These are phyloP conservation scores for Shiraia bambusicola DNA, from an alignment of 2,329 filamentous ascomycete species.

Conservation along the genomic window DNA sequence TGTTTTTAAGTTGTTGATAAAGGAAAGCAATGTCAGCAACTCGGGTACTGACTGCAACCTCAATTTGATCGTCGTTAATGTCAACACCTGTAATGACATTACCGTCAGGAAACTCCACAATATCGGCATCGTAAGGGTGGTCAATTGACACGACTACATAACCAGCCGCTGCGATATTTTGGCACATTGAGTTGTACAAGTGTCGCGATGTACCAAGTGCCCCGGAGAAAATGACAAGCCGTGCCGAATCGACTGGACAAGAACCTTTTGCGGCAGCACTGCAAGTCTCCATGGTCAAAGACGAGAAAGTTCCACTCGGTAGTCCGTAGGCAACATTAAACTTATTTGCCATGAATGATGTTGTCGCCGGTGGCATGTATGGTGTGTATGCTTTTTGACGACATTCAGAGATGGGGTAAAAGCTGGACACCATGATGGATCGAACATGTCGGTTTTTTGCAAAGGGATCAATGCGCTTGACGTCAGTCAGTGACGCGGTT, in stretches of 20 bases:
- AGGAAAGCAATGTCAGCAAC: conserved; percentile 26
- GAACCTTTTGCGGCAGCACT: not conserved
- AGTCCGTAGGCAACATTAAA: conserved; percentile 25
- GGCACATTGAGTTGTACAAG: conserved; percentile 48
- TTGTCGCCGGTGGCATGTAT: conserved; percentile 30
- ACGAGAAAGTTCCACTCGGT: conserved; percentile 26
- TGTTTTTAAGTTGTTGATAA: conserved; percentile 18
- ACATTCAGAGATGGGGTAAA: conserved; percentile 20
- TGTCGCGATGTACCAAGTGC: conserved; percentile 50
- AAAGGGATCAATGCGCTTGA: conserved; percentile 21
- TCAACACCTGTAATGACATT: conserved; percentile 28
- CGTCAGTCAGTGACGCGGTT: conserved; percentile 18
- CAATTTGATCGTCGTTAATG: conserved; percentile 26
- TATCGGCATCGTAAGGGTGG: conserved; percentile 51
- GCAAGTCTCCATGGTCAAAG: conserved; percentile 22
- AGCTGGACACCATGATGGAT: conserved; percentile 29
- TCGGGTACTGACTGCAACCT: conserved; percentile 22
- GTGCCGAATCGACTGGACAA: conserved; percentile 6
- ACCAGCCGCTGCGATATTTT: conserved; percentile 51
- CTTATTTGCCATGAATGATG: conserved; percentile 22
- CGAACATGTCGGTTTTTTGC: conserved; percentile 18
- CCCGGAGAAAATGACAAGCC: conserved; percentile 49
- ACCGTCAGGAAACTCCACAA: conserved; percentile 55
- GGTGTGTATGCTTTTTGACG: conserved; percentile 4
- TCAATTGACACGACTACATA: conserved; percentile 54